Evolutionary conservation across 2,329 filamentous ascomycete genomes (phyloP).

Genomic region (Penicillium expansum): DNA sequence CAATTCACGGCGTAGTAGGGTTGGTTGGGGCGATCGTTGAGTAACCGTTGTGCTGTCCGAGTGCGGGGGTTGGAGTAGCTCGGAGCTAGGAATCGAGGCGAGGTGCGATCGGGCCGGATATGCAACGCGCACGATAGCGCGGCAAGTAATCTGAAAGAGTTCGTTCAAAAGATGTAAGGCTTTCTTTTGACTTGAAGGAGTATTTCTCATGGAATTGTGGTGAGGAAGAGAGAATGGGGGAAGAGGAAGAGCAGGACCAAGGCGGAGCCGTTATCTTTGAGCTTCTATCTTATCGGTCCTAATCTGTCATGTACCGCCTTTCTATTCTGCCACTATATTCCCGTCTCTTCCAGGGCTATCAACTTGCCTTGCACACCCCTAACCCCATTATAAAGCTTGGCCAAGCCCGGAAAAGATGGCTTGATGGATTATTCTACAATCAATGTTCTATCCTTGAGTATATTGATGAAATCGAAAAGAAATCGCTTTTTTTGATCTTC

Average conservation of each 20-base stretch:
- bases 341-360: neutral
- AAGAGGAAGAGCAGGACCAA: conserved; percentile 4
- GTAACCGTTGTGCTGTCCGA: conserved; percentile 3
- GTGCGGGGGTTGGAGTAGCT: conserved; percentile 13
- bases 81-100: conserved; percentile 1
- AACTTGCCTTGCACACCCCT: neutral
- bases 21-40: neutral
- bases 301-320: neutral
- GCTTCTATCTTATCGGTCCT: conserved; percentile 3
- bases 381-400: neutral
- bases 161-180: neutral
- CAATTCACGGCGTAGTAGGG: neutral
- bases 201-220: neutral
- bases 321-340: neutral
- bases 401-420: neutral
- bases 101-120: neutral
- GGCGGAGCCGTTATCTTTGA: conserved; percentile 5
- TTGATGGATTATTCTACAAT: neutral
- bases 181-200: neutral
- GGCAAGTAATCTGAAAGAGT: neutral
- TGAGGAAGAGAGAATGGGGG: neutral
- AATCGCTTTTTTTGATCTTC: neutral
- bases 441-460: neutral
- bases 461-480: neutral
- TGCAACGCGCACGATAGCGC: neutral